Conservation (phyloP, 805 yeast species). For the Jamesozyma rosinii region DNA sequence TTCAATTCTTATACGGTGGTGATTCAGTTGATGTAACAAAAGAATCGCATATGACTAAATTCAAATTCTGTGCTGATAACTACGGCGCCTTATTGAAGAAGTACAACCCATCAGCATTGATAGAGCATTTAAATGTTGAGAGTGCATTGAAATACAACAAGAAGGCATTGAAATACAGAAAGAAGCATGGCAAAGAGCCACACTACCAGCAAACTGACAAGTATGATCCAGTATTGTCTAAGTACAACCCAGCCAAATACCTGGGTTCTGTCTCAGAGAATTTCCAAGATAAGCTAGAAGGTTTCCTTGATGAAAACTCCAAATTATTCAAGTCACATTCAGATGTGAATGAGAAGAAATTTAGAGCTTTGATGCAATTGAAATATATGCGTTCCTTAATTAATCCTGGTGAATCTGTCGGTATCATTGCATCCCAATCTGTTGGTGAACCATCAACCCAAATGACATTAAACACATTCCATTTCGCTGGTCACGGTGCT, state of each 20-base stretch:
- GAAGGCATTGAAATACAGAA: constrained; percentile 64
- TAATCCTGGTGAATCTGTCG: constrained; percentile 96
- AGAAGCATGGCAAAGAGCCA: constrained; percentile 53
- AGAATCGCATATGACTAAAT: constrained; percentile 89
- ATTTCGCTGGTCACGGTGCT: constrained; percentile 99
- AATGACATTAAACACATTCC: constrained; percentile 95
- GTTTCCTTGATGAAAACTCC: constrained; percentile 49
- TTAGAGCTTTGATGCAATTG: constrained; percentile 93
- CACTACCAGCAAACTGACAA: constrained; percentile 55
- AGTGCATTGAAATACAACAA: constrained; percentile 72
- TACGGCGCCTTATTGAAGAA: constrained; percentile 77
- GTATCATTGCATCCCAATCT: constrained; percentile 96
- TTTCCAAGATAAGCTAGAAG: constrained; percentile 73
- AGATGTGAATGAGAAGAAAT: constrained; percentile 59
- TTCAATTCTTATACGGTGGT: constrained; percentile 96
- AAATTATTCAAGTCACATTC: constrained; percentile 45
- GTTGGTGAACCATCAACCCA: constrained; percentile 99
- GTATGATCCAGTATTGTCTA: constrained; percentile 82
- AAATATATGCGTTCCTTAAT: constrained; percentile 94
- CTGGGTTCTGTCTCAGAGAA: constrained; percentile 88
- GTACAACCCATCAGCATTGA: constrained; percentile 71
- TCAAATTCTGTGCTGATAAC: constrained; percentile 86
- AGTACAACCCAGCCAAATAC: constrained; percentile 79
- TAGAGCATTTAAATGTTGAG: constrained; percentile 72
- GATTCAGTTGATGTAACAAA: constrained; percentile 91